Base-by-base conservation (phyloP, 495 filamentous ascomycete species). In the Ramalina intermedia region DNA sequence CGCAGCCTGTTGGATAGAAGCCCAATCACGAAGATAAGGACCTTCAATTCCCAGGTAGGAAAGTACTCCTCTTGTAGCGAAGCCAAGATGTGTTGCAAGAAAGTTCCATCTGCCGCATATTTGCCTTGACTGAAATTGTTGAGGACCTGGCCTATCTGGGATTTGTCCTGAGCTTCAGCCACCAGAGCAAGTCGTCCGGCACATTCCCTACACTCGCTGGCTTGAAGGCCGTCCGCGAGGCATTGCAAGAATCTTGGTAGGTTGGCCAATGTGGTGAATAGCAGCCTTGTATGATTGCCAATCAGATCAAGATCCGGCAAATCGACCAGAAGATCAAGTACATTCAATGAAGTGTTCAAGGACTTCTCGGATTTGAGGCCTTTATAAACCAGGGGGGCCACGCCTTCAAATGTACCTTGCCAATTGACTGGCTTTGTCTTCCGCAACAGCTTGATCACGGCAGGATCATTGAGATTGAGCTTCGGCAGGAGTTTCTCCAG, bases 1-100 rank as follows among this genome's bases (percentile, higher is more conserved):
- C 81, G 73, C 1, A 83, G 72, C 35, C 78, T 78, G 57, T 96
- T 99, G 11, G 88, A 94, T 47, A 96, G 70, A 50, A 96, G 74
- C 4, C 91, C 87, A 70, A 99, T 84, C 29, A 96, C 65, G 69
- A 94, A 95, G 1, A 88, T 85, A 4, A 96, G 65, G 66, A 84
- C 83, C 40, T 80, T 75, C 48, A 87, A 83, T 50, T 99, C 91
- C 46, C 84, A 76, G 23, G 75, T 71, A n/a, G 89, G 86, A 48
- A 94, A 84, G 63, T 81, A 95, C 43, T 78, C 79, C 27, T 81
- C 77, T 18, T 81, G 80, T 46, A 96, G 77, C 21, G 89, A 84
- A 8, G 72, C 75, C 33, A 90, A 72, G 13, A 85, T 76, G 57
- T 87, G 81, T 21, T 69, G 63, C 45, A 95, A 68, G 56, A 96